Evolutionary conservation across 2,329 filamentous ascomycete genomes (phyloP).

Genomic region (Paecilomyces dactylethromorphus): DNA sequence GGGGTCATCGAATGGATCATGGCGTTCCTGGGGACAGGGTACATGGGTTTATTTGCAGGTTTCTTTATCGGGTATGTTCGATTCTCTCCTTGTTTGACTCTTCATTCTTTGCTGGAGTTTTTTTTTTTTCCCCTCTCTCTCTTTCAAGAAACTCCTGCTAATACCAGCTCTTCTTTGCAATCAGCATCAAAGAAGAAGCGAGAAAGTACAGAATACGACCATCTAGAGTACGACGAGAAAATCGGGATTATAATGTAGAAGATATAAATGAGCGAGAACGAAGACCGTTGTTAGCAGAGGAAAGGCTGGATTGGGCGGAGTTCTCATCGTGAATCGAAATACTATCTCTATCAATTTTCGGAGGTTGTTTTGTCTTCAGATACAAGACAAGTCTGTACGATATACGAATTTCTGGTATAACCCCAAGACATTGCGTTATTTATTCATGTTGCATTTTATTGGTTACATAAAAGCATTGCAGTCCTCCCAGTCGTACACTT

Average conservation of each 20-base stretch:
- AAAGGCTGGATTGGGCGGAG: background rate
- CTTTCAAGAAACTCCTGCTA: background rate
- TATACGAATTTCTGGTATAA: too few relatives aligned
- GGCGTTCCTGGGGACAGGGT: constrained; percentile 13
- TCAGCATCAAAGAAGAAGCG: background rate
- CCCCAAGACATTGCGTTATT: too few relatives aligned
- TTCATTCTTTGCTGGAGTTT: background rate
- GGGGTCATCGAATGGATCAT: constrained; percentile 16
- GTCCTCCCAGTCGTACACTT: background rate
- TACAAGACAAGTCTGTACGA: too few relatives aligned
- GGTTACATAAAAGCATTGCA: background rate
- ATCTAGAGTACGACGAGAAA: background rate
- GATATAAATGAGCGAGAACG: background rate
- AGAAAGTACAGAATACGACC: background rate
- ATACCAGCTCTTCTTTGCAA: background rate
- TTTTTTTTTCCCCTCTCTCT: background rate
- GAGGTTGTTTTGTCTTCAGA: too few relatives aligned
- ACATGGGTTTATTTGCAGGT: constrained; percentile 15
- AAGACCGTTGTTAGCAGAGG: background rate
- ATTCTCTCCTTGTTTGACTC: background rate
- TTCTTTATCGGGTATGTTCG: constrained; percentile 13
- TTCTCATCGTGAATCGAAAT: too few relatives aligned
- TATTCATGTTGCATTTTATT: background rate
- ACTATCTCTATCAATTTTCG: too few relatives aligned
- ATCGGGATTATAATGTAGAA: background rate